Evolutionary conservation across 2,329 filamentous ascomycete species (phyloP).

Genomic region (Tolypocladium sp.): DNA sequence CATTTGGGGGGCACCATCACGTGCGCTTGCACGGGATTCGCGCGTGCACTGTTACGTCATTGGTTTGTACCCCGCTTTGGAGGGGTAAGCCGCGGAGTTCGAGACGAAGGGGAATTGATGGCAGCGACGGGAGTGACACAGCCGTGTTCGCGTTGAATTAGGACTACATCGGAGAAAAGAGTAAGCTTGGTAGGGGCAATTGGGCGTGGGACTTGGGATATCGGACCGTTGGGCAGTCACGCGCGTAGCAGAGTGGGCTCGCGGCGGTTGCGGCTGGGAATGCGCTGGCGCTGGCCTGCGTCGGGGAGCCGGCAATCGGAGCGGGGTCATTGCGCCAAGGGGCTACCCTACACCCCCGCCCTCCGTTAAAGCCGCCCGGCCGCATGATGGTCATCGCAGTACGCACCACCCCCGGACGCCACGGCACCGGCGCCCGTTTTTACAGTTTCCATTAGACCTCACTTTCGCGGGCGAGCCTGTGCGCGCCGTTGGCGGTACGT

Average conservation of each 20-base stretch:
- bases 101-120: neutral
- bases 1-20: neutral
- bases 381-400: too few relatives aligned
- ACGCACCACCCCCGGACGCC: neutral
- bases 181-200: neutral
- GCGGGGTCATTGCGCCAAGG: neutral
- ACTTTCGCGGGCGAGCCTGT: neutral
- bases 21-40: slow-evolving; percentile 1
- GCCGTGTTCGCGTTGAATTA: neutral
- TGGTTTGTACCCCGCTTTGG: neutral
- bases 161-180: too few relatives aligned
- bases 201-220: neutral
- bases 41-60: neutral
- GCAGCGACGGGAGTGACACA: neutral
- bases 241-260: neutral
- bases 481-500: neutral
- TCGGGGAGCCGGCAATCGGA: neutral
- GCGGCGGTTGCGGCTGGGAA: neutral
- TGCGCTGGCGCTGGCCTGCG: neutral
- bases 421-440: neutral
- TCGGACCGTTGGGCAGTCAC: neutral
- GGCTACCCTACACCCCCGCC: neutral
- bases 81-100: neutral
- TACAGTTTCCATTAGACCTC: neutral
- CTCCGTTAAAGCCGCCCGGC: too few relatives aligned